Base-by-base conservation (phyloP, 768 basidiomycete species). In the Strobilomyces echinocephalus region DNA sequence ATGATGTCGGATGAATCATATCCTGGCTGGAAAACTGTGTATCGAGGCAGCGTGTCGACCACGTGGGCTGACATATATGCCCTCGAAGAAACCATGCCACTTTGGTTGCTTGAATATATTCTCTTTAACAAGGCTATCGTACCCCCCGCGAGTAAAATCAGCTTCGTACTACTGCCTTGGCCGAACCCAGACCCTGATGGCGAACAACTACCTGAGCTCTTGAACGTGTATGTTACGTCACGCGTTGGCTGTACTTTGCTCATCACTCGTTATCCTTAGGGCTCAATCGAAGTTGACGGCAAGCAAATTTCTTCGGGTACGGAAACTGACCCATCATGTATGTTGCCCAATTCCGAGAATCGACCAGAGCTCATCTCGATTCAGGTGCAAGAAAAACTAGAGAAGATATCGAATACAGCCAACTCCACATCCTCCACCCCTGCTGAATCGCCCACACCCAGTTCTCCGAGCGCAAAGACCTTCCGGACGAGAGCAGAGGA, bases 61-160 rank as follows among this genome's bases (percentile, higher is more conserved):
- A 79, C 82, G 8, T 81, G 75, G 49, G 74, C 74, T 2, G 85
- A 87, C 51, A 60, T 73, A 50, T 68, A 73, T 38, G 56, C 67
- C 14, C 74, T 97, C 34, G 94, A 97, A 70, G 81, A 84, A 61
- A 77, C 73, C 36, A 83, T 92, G 76, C 95, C 95, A 4, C 63
- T 84, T 59, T 98, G 95, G 95, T 72, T 97, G 45, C 72, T 92
- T 47, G 91, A 97, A 67, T 95, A 87, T 61, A 71, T 97, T 36
- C 76, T 97, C 36, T 70, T 83, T 14, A 87, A 88, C 59, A 83
- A 80, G 63, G 72, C 76, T 50, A 72, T 79, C 14, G 59, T 77
- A 26, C 63, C 75, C 0, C 79, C 82, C 15, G 74, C 79, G 6
- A 74, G 79, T 48, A 99, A 98, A 73, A 66, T 97, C 41, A 91